A percentile compares a stretch with the other conserved stretches of the same genome.
These are phyloP conservation scores for Fulvia fulva DNA, from an alignment of 2,329 filamentous ascomycete genomes.

Conservation along the genomic window DNA sequence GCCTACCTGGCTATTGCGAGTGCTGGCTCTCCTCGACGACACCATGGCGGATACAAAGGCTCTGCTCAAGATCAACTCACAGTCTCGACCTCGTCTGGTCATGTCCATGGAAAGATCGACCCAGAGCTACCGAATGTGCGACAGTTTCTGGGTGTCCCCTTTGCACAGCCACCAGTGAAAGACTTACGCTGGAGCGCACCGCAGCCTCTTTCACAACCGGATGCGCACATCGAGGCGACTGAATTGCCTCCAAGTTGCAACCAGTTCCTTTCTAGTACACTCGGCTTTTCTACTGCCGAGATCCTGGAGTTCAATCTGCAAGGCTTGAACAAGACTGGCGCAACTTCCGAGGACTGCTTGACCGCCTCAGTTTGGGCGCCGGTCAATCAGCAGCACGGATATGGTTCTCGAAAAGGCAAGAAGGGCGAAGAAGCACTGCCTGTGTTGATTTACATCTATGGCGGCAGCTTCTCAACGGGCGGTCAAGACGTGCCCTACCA, in stretches of 20 bases:
- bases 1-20: not conserved
- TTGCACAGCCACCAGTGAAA: slow-evolving; percentile 34
- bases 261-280: slow-evolving; percentile 23
- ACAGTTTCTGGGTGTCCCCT: slow-evolving; percentile 37
- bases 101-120: slow-evolving; percentile 11
- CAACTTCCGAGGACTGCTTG: slow-evolving; percentile 44
- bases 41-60: not conserved
- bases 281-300: slow-evolving; percentile 23
- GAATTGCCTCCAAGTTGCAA: slow-evolving; percentile 27
- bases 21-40: not conserved
- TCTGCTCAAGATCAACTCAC: not conserved
- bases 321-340: slow-evolving; percentile 28
- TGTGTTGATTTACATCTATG: slow-evolving; percentile 48
- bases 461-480: slow-evolving; percentile 45
- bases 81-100: slow-evolving; percentile 8
- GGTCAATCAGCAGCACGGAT: slow-evolving; percentile 1
- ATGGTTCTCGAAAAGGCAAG: slow-evolving; percentile 1
- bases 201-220: slow-evolving; percentile 21
- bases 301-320: slow-evolving; percentile 31
- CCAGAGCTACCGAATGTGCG: slow-evolving; percentile 11
- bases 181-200: slow-evolving; percentile 33
- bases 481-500: slow-evolving; percentile 46
- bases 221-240: slow-evolving; percentile 22
- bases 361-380: slow-evolving; percentile 47
- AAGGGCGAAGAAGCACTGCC: slow-evolving; percentile 30